phyloP scores from a whole-genome alignment of 495 filamentous ascomycete genomes.

The Mytilinidion resinicola region DNA sequence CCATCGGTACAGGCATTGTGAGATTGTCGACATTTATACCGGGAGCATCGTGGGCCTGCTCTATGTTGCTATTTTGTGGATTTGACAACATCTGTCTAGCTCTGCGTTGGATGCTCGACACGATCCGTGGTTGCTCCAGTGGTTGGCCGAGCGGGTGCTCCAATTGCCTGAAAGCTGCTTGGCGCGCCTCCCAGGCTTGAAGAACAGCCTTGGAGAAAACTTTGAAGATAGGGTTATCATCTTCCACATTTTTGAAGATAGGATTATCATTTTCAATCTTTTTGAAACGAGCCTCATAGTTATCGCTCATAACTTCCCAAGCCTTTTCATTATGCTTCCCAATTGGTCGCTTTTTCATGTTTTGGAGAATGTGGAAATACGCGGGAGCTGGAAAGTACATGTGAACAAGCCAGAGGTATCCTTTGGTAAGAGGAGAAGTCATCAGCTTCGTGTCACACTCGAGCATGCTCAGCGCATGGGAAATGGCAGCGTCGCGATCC shows the following conservation, averaged over 20 bases:
- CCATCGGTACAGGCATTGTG: slow-evolving; percentile 17
- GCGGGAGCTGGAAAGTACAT: slow-evolving; percentile 50
- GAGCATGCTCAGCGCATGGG: slow-evolving; percentile 41
- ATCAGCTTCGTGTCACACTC: slow-evolving; percentile 47
- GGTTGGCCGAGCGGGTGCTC: slow-evolving; percentile 13
- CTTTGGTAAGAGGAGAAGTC: slow-evolving; percentile 41
- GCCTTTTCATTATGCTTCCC: slow-evolving; percentile 30
- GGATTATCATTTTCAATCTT: too few relatives aligned
- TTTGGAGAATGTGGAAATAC: slow-evolving; percentile 46
- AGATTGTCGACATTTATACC: slow-evolving; percentile 22
- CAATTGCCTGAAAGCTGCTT: slow-evolving; percentile 15
- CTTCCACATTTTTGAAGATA: neutral
- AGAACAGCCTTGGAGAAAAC: slow-evolving; percentile 44
- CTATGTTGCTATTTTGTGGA: slow-evolving; percentile 5
- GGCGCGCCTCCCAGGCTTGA: slow-evolving; percentile 40
- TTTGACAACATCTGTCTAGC: slow-evolving; percentile 20
- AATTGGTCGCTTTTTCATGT: slow-evolving; percentile 39
- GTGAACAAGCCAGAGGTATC: slow-evolving; percentile 42
- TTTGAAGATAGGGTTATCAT: slow-evolving; percentile 36
- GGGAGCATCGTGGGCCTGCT: slow-evolving; percentile 16
- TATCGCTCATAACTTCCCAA: slow-evolving; percentile 49
- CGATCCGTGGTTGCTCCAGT: slow-evolving; percentile 37
- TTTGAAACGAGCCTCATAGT: slow-evolving; percentile 41
- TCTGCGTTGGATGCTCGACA: slow-evolving; percentile 35
- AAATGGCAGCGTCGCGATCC: slow-evolving; percentile 37